A percentile compares a stretch with the other conserved stretches of the same genome.
phyloP scores from a whole-genome alignment of 2,329 filamentous ascomycete species.

The Calonectria hongkongensis region DNA sequence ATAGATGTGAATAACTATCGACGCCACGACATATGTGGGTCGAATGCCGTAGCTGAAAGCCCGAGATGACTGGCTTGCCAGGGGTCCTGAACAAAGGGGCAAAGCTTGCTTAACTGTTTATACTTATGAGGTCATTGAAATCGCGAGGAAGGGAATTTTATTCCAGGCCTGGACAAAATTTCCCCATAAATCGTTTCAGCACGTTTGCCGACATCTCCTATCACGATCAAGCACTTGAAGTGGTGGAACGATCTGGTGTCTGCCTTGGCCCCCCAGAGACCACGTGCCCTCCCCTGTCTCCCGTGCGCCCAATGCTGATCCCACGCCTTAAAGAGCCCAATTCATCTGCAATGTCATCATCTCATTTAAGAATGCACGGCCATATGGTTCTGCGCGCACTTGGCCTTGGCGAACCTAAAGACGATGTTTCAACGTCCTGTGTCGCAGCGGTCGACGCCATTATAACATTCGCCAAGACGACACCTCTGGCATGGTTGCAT shows the following conservation, averaged over 20 bases:
- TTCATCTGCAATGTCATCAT: constrained; percentile 16
- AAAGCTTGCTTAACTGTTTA: constrained; percentile 15
- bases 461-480: not conserved
- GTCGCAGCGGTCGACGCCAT: too few species aligned
- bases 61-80: not conserved
- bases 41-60: not conserved
- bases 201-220: not conserved
- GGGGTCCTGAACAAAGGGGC: constrained; percentile 8
- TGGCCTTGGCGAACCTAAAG: not conserved
- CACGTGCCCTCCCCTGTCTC: constrained; percentile 21
- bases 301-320: not conserved
- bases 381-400: not conserved
- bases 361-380: not conserved
- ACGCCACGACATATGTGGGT: not conserved
- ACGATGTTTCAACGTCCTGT: too few species aligned
- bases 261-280: constrained; percentile 1
- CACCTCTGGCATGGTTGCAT: not conserved
- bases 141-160: too few species aligned
- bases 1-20: not conserved
- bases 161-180: not conserved
- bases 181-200: constrained; percentile 8
- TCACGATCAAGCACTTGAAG: not conserved
- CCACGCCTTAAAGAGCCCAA: not conserved
- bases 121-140: not conserved
- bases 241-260: constrained; percentile 9